Percentiles rank a stretch among this genome's conserved stretches.
Conservation (phyloP, 495 filamentous ascomycete genomes). For the Clohesyomyces aquaticus region DNA sequence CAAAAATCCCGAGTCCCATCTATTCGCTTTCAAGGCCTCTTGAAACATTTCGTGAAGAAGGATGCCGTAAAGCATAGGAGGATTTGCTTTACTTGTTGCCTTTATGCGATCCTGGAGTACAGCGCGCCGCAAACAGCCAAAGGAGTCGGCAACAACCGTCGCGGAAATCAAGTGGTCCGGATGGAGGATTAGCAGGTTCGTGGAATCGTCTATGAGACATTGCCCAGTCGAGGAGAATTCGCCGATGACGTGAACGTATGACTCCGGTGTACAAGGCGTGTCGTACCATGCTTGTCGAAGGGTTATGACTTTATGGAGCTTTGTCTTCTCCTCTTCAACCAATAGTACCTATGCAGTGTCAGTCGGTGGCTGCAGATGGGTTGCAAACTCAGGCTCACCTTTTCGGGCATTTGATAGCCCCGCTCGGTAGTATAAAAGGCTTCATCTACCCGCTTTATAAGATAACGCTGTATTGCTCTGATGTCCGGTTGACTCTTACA, state of each 20-base stretch:
- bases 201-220: constrained; percentile 73
- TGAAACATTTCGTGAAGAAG: constrained; percentile 95
- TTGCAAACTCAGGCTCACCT: constrained; percentile 55
- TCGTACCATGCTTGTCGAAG: constrained; percentile 86
- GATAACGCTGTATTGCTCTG: constrained; percentile 79
- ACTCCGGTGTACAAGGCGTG: constrained; percentile 70
- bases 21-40: constrained; percentile 79
- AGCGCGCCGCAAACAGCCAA: constrained; percentile 82
- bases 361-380: neutral
- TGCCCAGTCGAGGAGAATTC: constrained; percentile 66
- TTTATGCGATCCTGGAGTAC: constrained; percentile 94
- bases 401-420: constrained; percentile 67
- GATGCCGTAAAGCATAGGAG: constrained; percentile 82
- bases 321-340: constrained; percentile 73
- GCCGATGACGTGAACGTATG: constrained; percentile 86
- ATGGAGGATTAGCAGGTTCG: constrained; percentile 88
- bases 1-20: constrained; percentile 74
- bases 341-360: constrained; percentile 63
- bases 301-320: constrained; percentile 66
- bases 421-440: constrained; percentile 64
- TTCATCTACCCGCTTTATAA: constrained; percentile 71
- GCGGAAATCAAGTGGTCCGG: constrained; percentile 95
- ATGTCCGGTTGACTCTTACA: constrained; percentile 54
- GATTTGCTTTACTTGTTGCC: constrained; percentile 73
- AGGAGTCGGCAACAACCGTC: constrained; percentile 90